Base-by-base conservation (phyloP, 2,329 filamentous ascomycete genomes). In the Pseudogymnoascus sp. region DNA sequence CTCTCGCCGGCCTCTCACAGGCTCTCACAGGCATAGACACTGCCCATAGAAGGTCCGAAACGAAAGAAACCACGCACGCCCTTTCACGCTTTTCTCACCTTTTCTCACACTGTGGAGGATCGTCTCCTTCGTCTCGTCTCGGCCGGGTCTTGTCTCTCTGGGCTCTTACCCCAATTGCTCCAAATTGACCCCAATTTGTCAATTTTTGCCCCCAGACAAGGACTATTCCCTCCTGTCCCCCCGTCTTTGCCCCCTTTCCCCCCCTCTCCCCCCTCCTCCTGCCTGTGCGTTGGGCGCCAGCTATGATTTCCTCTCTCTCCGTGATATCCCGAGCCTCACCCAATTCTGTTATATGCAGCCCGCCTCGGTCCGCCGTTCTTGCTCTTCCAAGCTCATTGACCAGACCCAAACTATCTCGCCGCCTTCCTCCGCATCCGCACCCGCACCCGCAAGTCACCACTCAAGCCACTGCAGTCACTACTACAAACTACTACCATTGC, bases 261-360 rank as follows among this genome's bases (percentile, higher is more conserved):
- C 44, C 44, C 13, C 3, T 10, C 13, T 5, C 10, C 15, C 42
- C 23, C 38, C 42, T 23, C 44, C 44, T 29, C 44, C 44, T 50
- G 44, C 44, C 44, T 50, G 44, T 50, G 44, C 44, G 44, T 50
- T 50, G 44, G 44, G 44, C 44, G 21, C 23, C 44, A 50, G 44
- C 15, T 29, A 50, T 50, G 44, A 50, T 50, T 50, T 50, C 44
- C 17, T 10, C 44, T 2, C 15, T 59, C 29, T 59, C 53, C 53
- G 53, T 59, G 53, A 59, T 59, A 59, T 59, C 33, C 53, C 53
- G 53, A 59, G 53, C 29, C 33, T 59, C 53, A 29, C 29, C 53
- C 29, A 59, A 59, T 33, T 7, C 29, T 37, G 33, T 59, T 59
- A 59, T 33, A 59, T 33, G 53, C 53, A 59, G 33, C 53, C 17